phyloP scores from a whole-genome alignment of 345 rosid genomes.

The Moricandia moricandioides region DNA sequence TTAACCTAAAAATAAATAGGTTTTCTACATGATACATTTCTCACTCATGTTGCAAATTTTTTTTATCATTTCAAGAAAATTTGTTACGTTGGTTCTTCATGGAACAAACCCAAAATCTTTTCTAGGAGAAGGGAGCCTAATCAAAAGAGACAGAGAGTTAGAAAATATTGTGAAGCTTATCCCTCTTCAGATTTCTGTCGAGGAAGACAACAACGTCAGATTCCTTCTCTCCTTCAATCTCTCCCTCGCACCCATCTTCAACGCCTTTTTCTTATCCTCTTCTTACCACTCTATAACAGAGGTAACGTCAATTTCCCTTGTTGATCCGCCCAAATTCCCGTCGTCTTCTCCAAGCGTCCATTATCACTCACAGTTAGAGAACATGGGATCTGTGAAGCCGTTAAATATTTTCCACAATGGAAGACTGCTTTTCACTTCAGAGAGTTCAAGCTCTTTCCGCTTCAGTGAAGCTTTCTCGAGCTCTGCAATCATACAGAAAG shows the following conservation, averaged over 20 bases:
- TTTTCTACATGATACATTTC: too few relatives aligned
- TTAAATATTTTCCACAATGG: neutral
- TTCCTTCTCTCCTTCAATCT: too few relatives aligned
- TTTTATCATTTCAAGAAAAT: neutral
- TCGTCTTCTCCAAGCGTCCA: neutral
- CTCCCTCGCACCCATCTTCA: too few relatives aligned
- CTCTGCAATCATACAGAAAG: neutral
- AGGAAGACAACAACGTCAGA: neutral
- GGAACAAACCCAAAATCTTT: neutral
- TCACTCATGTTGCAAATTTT: neutral
- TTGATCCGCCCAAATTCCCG: too few relatives aligned
- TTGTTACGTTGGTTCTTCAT: neutral
- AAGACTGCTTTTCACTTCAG: neutral
- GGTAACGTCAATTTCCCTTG: too few relatives aligned
- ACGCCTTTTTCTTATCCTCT: too few relatives aligned
- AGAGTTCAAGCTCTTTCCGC: neutral
- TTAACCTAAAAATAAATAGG: too few relatives aligned
- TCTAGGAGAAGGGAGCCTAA: neutral
- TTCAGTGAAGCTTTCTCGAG: neutral
- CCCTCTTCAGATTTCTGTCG: neutral
- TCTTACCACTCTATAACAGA: too few relatives aligned
- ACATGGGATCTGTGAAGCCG: neutral
- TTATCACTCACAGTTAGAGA: neutral
- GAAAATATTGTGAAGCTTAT: neutral
- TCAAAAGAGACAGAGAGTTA: neutral